A percentile compares a stretch with the other conserved stretches of the same genome.
phyloP scores from a whole-genome alignment of 2,329 filamentous ascomycete genomes.

The Phaeoacremonium minimum region DNA sequence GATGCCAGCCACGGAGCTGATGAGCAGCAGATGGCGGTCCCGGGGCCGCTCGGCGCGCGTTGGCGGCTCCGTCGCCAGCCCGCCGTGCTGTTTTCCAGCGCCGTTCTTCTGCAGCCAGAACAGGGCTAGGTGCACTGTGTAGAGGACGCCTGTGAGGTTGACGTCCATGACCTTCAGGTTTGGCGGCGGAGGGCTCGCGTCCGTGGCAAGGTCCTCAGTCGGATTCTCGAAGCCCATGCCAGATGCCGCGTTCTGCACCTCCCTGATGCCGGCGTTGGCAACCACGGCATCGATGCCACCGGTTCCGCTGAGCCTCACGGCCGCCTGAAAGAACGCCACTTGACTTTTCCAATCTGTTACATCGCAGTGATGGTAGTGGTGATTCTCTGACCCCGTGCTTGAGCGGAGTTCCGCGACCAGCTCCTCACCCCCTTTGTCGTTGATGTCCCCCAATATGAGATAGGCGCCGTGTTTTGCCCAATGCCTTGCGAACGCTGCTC shows the following conservation, averaged over 20 bases:
- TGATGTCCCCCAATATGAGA: constrained; percentile 61
- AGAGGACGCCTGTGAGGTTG: constrained; percentile 60
- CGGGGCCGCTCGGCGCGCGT: constrained; percentile 14
- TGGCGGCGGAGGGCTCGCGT: constrained; percentile 36
- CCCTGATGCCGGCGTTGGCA: constrained; percentile 61
- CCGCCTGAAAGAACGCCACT: constrained; percentile 57
- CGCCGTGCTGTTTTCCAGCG: constrained; percentile 18
- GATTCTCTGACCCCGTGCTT: constrained; percentile 32
- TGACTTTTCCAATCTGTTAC: constrained; percentile 63
- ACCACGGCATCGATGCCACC: constrained; percentile 59
- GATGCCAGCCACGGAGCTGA: constrained; percentile 58
- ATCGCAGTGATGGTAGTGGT: constrained; percentile 58
- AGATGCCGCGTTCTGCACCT: constrained; percentile 21
- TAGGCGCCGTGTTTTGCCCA: constrained; percentile 55
- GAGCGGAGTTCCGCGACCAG: constrained; percentile 49
- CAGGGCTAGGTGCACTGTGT: constrained; percentile 61
- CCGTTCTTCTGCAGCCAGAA: constrained; percentile 50
- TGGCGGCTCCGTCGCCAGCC: constrained; percentile 9
- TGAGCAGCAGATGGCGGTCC: constrained; percentile 58
- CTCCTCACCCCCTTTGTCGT: constrained; percentile 45
- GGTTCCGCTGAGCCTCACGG: constrained; percentile 46
- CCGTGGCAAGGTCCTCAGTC: constrained; percentile 28
- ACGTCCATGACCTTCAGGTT: constrained; percentile 52
- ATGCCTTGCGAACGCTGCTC: constrained; percentile 46
- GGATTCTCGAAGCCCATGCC: constrained; percentile 41